Percentiles rank a stretch among this genome's conserved stretches.
Evolutionary conservation across 352 stramenopile genomes (phyloP).

Genomic region (Globisporangium iwayamae): DNA sequence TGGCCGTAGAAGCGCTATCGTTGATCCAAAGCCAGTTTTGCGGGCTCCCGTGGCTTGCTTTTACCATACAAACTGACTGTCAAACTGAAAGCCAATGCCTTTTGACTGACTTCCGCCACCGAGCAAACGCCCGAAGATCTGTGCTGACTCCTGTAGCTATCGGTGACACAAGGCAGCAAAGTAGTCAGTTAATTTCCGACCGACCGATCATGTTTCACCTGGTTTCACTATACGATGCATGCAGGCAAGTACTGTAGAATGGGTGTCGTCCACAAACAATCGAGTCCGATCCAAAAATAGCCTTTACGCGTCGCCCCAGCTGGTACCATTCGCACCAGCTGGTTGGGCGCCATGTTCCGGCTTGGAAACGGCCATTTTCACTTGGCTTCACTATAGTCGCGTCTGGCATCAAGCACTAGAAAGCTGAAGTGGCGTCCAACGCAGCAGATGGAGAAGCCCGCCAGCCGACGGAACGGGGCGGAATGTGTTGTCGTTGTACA

Average conservation of each 20-base stretch:
- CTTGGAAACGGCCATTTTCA: background rate
- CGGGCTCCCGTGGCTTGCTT: background rate
- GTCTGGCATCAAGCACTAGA: background rate
- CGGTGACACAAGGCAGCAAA: background rate
- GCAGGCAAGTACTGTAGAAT: background rate
- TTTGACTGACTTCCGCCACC: background rate
- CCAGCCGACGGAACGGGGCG: background rate
- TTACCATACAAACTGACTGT: conserved; percentile 7
- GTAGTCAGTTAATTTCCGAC: conserved; percentile 6
- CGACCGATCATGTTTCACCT: background rate
- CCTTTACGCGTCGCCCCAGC: conserved; percentile 11
- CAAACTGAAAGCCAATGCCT: background rate
- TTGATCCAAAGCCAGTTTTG: background rate
- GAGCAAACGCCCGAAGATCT: background rate
- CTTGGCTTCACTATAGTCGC: conserved; percentile 5
- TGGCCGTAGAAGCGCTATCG: background rate
- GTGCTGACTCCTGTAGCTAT: conserved; percentile 4
- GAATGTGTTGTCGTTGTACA: background rate
- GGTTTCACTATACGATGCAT: conserved; percentile 4
- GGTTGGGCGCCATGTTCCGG: conserved; percentile 1
- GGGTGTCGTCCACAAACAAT: background rate
- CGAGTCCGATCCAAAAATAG: background rate
- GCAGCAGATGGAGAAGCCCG: background rate
- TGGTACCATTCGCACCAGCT: background rate
- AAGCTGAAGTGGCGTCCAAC: conserved; percentile 9